Base-by-base conservation (phyloP, 176 grass and related monocot species). In the Dactylis glomerata region DNA sequence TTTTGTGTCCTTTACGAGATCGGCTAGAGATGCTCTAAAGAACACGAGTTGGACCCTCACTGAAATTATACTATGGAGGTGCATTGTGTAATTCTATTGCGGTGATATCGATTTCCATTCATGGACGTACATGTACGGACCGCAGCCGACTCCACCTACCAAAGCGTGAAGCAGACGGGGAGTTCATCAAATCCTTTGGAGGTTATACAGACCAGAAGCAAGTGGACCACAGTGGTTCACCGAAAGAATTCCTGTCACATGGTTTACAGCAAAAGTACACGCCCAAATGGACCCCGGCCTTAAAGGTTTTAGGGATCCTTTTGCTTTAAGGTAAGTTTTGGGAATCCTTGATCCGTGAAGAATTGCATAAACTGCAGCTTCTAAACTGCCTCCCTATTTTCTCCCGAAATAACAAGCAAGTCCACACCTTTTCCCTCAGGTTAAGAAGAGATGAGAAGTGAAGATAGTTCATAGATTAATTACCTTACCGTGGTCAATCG, bases 191-290 rank as follows among this genome's bases (percentile, higher is more conserved):
- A 24, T 17, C 55, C 52, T 17, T 79, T 54, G 56, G 46, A 75
- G 36, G 28, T 63, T 63, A 30, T 27, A 63, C 58, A 15, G 1
- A 37, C 52, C 85, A 15, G 10, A 58, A 41, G 24, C 52, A 22
- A 10, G 13, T 38, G 68, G 68, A 89, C 57, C 75, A 73, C 68
- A 20, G 8, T 36, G 14, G 22, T 33, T 75, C 20, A 26, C 23
- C 44, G 15, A 47, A 76, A 49, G 38, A 85, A 85, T 76, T 68
- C 17, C 2, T 11, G 27, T 13, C 82, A 68, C 82, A 47, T 85
- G 59, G 76, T 67, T 75, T 49, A 73, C 68, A 40, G 34, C 10
- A 68, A 75, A 81, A 68, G 47, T 68, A 65, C 30, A 75, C 45
- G 38, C 22, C 15, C 57, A 63, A 47, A 38, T 81, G 87, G 82